Base-by-base conservation (phyloP, 2,329 filamentous ascomycete species). In the Aspergillus vadensis region DNA sequence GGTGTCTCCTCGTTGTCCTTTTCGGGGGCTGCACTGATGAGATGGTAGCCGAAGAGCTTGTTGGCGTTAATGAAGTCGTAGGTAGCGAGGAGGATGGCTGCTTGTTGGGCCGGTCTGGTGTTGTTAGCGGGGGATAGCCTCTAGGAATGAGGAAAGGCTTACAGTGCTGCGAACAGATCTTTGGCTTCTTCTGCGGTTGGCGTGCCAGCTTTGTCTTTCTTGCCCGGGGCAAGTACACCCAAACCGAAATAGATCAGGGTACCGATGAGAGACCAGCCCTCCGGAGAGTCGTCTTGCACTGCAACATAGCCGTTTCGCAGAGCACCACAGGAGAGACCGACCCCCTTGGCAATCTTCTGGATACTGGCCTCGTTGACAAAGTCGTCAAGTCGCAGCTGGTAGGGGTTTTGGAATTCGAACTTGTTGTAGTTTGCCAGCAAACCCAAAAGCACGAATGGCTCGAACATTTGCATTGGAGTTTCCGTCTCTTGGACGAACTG, bases 351-450 rank as follows among this genome's bases (percentile, higher is more conserved):
- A 64, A 97, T 91, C 70, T 91, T 91, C 61, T 89, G 85, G 69
- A 98, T 97, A 2, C 90, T 89, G 0, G 84, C 81, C 72, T 98
- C 93, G 72, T 99, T 97, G 70, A 97, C 92, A 76, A 98, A 98
- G 75, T 98, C 93, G 69, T 94, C 92, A 15, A 99, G 84, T 27
- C 94, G 90, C 64, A 96, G 81, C 69, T 95, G 90, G 70, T 99
- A 99, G 0, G 94, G 94, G 69, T 99, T 99, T 74, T 97, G 93
- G 59, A 96, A 94, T 76, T 99, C 95, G 72, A 99, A 99, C 76
- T 98, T 99, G 84, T 99, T 98, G 83, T 98, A 98, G 78, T 98
- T 99, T 65, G 91, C 91, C 56, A 99, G 81, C 4, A 98, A 83
- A 12, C 94, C 94, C 19, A 97, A 83, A 9, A 98, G 84, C 14